These are phyloP conservation scores for Fusarium transvaalense DNA, from an alignment of 2,329 filamentous ascomycete genomes.

Conservation along the genomic window DNA sequence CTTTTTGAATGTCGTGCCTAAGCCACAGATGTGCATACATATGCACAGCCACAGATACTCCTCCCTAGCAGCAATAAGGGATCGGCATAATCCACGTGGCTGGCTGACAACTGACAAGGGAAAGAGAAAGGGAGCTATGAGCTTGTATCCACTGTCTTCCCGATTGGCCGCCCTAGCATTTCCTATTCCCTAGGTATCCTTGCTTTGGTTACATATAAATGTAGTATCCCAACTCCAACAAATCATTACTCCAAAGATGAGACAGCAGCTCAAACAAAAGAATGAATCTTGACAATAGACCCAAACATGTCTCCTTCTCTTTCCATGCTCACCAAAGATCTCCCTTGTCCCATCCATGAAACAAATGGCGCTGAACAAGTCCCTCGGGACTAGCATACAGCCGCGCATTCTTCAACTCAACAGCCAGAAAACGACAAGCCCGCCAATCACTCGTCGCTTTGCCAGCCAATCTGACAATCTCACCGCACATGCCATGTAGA, in stretches of 20 bases:
- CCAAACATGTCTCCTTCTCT: not conserved
- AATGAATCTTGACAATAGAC: not conserved
- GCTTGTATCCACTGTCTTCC: slow-evolving; percentile 30
- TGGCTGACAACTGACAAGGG: slow-evolving; percentile 6
- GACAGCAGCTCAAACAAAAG: not conserved
- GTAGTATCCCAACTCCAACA: slow-evolving; percentile 11
- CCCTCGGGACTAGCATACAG: slow-evolving; percentile 32
- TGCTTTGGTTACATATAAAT: slow-evolving; percentile 2
- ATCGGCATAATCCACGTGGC: slow-evolving; percentile 40
- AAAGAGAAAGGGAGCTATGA: slow-evolving; percentile 14
- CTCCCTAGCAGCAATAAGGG: not conserved
- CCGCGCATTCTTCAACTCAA: slow-evolving; percentile 30
- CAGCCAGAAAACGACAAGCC: slow-evolving; percentile 32
- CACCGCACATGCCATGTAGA: slow-evolving; percentile 12
- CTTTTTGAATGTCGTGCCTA: not conserved
- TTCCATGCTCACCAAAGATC: not conserved
- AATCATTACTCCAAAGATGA: not conserved
- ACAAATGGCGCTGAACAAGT: slow-evolving; percentile 26
- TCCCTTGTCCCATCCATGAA: slow-evolving; percentile 22
- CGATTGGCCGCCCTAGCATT: slow-evolving; percentile 42
- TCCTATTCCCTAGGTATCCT: slow-evolving; percentile 14
- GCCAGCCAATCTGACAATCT: slow-evolving; percentile 25
- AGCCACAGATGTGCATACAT: slow-evolving; percentile 12
- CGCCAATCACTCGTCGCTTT: slow-evolving; percentile 29
- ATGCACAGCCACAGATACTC: slow-evolving; percentile 26